Conservation (phyloP, 495 filamentous ascomycete genomes). For the Hypoxylon crocopeplum region DNA sequence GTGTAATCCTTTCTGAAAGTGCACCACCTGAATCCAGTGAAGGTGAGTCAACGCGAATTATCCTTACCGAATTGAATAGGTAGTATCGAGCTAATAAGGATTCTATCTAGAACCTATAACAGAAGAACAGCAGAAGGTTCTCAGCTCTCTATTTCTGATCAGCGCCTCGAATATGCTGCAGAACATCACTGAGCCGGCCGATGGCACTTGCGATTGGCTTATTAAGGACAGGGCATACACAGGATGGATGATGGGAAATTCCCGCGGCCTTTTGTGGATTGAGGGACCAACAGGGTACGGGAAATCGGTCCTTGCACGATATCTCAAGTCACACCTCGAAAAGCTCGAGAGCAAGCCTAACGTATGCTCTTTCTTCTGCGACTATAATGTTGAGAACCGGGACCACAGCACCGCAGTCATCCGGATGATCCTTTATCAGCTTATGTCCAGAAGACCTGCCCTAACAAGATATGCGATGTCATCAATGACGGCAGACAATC, state of each 20-base stretch:
- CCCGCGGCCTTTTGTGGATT: slow-evolving; percentile 45
- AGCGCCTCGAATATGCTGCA: background rate
- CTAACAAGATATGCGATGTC: background rate
- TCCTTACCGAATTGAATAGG: no score
- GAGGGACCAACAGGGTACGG: slow-evolving; percentile 55
- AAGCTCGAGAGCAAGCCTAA: background rate
- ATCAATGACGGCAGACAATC: background rate
- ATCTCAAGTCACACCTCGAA: slow-evolving; percentile 21
- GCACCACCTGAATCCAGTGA: background rate
- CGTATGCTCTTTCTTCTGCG: background rate
- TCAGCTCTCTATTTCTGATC: background rate
- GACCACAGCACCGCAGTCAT: background rate
- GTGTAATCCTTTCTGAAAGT: background rate
- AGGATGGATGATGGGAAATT: background rate
- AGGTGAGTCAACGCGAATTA: no score
- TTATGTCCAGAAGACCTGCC: background rate
- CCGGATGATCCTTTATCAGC: background rate
- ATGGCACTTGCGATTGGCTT: slow-evolving; percentile 2
- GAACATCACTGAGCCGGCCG: background rate
- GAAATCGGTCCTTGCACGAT: slow-evolving; percentile 52
- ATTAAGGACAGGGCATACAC: background rate
- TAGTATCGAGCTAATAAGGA: background rate
- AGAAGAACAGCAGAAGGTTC: background rate
- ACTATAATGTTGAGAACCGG: background rate
- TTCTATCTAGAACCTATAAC: background rate